phyloP scores from a whole-genome alignment of 352 stramenopile species.

The Pythium apleroticum region DNA sequence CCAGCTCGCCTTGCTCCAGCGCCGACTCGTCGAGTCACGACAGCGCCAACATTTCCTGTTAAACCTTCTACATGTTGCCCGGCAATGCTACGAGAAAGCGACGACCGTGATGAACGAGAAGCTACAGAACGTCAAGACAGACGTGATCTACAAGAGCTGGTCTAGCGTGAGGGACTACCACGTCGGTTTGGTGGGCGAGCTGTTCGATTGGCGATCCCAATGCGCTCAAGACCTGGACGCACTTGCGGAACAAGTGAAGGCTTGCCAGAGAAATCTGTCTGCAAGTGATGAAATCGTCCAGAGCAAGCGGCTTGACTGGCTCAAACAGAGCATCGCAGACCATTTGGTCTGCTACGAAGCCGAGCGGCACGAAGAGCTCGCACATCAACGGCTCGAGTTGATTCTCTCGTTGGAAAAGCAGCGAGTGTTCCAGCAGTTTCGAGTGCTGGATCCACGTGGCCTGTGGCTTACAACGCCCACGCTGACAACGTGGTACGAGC shows the following conservation, averaged over 20 bases:
- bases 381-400: conserved; percentile 27
- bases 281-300: conserved; percentile 15
- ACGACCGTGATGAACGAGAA: conserved; percentile 18
- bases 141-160: conserved; percentile 41
- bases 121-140: conserved; percentile 39
- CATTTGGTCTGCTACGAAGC: conserved; percentile 23
- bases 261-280: conserved; percentile 16
- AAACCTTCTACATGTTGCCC: conserved; percentile 25
- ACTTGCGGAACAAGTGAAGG: conserved; percentile 27
- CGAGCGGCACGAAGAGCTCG: conserved; percentile 28
- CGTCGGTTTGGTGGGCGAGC: conserved; percentile 26
- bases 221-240: conserved; percentile 28
- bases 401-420: conserved; percentile 26
- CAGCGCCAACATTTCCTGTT: conserved; percentile 26
- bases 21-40: conserved; percentile 23
- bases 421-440: conserved; percentile 31
- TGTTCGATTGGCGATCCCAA: conserved; percentile 31
- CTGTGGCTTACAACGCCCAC: conserved; percentile 27
- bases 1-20: conserved; percentile 20
- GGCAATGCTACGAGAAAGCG: conserved; percentile 31
- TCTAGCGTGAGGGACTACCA: conserved; percentile 33
- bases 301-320: conserved; percentile 24
- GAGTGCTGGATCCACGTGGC: conserved; percentile 25
- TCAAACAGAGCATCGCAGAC: conserved; percentile 34
- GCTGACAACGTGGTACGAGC: conserved; percentile 9